Evolutionary conservation across 75 land plant genomes (phyloP), one percentile per base, ranked within the genome.

Genomic region (Gnetum montanum): DNA sequence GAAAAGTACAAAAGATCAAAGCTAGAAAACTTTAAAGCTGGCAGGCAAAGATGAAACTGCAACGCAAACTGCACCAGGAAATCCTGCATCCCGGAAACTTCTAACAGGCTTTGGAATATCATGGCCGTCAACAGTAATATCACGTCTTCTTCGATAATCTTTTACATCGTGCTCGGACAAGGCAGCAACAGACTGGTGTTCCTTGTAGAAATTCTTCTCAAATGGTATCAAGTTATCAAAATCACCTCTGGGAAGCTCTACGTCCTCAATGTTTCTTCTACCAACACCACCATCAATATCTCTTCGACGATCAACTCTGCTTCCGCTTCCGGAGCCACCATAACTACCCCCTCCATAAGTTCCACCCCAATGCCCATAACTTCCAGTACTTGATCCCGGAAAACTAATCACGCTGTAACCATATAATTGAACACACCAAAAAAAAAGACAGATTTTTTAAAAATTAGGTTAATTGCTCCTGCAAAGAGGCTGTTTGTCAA

Each of bases 161-260:
- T 33, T 35, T 18, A 85, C 90, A 7, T 93, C 98, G 0, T 82
- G 79, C 41, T 85, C 98, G 0, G 87, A 41, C 77, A 93, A 67
- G 12, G 90, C 84, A 28, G 73, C 62, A 30, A 93, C 84, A 11
- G 90, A 29, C 8, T 86, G 78, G 40, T 74, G 65, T 71, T 93
- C 98, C 18, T 72, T 59, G 55, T 93, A 93, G 46, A 93, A 93
- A 58, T 82, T 83, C 84, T 93, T 93, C 75, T 85, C 90, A 56
- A 93, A 89, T 20, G 86, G 90, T 10, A 73, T 77, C 57, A 93
- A 56, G 20, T 67, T 61, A 8, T 72, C 70, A 57, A 93, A 93
- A 69, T 80, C 62, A 60, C 82, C 91, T 64, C 62, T 86, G 0
- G 96, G 96, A 10, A 93, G 78, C 13, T 63, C 34, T 26, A 89